phyloP scores from a whole-genome alignment of 345 rosid species.

The Firmiana major region DNA sequence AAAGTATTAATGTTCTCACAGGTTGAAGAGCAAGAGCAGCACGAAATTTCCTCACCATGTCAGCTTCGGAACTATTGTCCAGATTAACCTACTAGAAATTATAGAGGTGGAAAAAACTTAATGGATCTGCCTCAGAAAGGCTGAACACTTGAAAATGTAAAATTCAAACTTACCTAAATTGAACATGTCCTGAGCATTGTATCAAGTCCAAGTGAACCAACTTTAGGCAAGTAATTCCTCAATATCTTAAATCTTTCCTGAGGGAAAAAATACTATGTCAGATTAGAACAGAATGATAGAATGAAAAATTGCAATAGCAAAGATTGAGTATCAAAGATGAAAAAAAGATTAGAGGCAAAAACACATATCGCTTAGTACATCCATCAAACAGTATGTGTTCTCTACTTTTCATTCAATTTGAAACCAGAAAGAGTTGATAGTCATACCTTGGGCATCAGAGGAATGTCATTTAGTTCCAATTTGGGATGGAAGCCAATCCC shows the following conservation, averaged over 20 bases:
- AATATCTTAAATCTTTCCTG: slow-evolving; percentile 98
- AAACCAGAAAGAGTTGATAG: neutral
- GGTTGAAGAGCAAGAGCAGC: slow-evolving; percentile 97
- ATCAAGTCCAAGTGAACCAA: slow-evolving; percentile 90
- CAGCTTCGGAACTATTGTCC: slow-evolving; percentile 90
- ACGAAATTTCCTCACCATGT: slow-evolving; percentile 94
- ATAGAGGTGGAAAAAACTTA: neutral
- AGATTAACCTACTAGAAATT: slow-evolving; percentile 69
- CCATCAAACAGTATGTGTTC: neutral
- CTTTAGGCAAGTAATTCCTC: slow-evolving; percentile 98
- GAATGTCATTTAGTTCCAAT: slow-evolving; percentile 80
- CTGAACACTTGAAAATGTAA: slow-evolving; percentile 7
- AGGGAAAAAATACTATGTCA: slow-evolving; percentile 32
- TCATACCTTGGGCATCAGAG: slow-evolving; percentile 94
- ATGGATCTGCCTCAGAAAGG: slow-evolving; percentile 9
- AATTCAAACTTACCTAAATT: slow-evolving; percentile 70
- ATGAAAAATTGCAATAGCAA: neutral
- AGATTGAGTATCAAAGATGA: neutral
- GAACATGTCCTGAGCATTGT: slow-evolving; percentile 98
- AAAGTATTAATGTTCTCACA: slow-evolving; percentile 44
- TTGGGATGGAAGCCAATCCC: slow-evolving; percentile 99
- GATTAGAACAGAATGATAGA: slow-evolving; percentile 4
- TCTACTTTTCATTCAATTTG: neutral
- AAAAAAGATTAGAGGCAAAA: neutral
- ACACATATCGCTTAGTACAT: neutral